Evolutionary conservation across 352 stramenopile species (phyloP).

Genomic region (Thalassiosira livingstoniorum): DNA sequence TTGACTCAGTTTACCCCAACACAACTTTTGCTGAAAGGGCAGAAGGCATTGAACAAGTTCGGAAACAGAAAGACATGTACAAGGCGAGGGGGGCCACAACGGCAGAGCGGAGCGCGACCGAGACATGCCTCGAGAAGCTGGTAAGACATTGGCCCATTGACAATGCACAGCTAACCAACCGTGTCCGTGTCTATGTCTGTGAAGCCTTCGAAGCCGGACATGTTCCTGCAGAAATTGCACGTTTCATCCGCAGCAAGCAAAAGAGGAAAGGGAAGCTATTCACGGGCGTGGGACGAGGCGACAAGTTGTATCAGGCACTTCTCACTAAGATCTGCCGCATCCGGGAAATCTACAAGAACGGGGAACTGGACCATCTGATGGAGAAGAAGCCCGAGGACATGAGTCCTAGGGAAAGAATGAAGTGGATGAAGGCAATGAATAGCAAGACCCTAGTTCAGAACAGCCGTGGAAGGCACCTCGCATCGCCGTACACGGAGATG

Average conservation of each 20-base stretch:
- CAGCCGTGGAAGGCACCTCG: no score
- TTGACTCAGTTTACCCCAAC: not conserved
- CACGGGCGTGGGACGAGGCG: no score
- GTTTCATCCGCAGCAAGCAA: not conserved
- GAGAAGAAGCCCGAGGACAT: no score
- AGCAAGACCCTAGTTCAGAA: no score
- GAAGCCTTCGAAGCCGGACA: no score
- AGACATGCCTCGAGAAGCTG: not conserved
- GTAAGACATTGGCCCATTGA: not conserved
- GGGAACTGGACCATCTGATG: not conserved
- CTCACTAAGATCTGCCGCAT: not conserved
- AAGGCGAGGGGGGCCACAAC: no score
- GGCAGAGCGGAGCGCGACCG: not conserved
- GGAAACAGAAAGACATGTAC: not conserved
- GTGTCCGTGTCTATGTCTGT: no score
- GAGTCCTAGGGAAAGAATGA: no score
- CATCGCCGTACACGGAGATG: no score
- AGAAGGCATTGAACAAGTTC: not conserved
- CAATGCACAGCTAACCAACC: no score
- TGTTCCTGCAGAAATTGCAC: no score
- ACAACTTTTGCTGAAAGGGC: not conserved
- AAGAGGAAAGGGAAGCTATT: not conserved
- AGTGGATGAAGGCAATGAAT: no score
- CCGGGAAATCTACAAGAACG: not conserved
- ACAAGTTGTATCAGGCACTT: not conserved